Evolutionary conservation across 2,329 filamentous ascomycete species (phyloP).

Genomic region (Fusarium xylarioides): DNA sequence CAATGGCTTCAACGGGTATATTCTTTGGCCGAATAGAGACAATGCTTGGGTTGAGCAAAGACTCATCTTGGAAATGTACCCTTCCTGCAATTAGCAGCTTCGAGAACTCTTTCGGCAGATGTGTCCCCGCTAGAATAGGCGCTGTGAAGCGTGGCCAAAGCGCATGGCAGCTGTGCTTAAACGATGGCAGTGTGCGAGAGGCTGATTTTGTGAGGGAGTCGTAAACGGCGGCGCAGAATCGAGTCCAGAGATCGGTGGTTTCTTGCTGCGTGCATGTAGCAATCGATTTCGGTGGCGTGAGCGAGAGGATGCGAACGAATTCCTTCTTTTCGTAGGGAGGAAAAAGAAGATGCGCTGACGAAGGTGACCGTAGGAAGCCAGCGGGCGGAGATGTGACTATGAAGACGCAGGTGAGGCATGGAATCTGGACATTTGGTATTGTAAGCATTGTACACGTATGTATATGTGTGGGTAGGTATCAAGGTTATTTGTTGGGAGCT

Average conservation of each 20-base stretch:
- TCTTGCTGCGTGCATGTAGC: slow-evolving; percentile 62
- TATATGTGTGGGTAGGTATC: neutral
- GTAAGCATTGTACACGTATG: neutral
- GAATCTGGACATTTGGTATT: slow-evolving; percentile 66
- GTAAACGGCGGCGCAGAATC: slow-evolving; percentile 86
- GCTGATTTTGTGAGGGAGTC: slow-evolving; percentile 85
- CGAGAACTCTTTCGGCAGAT: slow-evolving; percentile 82
- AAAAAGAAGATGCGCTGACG: slow-evolving; percentile 82
- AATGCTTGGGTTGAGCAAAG: slow-evolving; percentile 73
- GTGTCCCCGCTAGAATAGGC: slow-evolving; percentile 78
- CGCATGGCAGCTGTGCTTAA: slow-evolving; percentile 73
- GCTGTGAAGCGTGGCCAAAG: slow-evolving; percentile 88
- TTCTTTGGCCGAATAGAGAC: slow-evolving; percentile 47
- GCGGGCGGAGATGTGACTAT: slow-evolving; percentile 78
- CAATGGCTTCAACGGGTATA: neutral
- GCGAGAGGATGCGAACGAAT: slow-evolving; percentile 79
- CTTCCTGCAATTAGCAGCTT: slow-evolving; percentile 79
- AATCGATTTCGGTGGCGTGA: slow-evolving; percentile 54
- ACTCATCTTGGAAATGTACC: slow-evolving; percentile 76
- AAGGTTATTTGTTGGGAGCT: slow-evolving; percentile 43
- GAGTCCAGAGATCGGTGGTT: slow-evolving; percentile 76
- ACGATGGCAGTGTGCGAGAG: slow-evolving; percentile 79
- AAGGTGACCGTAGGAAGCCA: slow-evolving; percentile 73
- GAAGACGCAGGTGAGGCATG: slow-evolving; percentile 78
- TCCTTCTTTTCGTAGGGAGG: slow-evolving; percentile 84